Percentiles rank a stretch among this genome's conserved stretches.
Evolutionary conservation across 257 asterid genomes (phyloP).

Genomic region (Vinca minor): DNA sequence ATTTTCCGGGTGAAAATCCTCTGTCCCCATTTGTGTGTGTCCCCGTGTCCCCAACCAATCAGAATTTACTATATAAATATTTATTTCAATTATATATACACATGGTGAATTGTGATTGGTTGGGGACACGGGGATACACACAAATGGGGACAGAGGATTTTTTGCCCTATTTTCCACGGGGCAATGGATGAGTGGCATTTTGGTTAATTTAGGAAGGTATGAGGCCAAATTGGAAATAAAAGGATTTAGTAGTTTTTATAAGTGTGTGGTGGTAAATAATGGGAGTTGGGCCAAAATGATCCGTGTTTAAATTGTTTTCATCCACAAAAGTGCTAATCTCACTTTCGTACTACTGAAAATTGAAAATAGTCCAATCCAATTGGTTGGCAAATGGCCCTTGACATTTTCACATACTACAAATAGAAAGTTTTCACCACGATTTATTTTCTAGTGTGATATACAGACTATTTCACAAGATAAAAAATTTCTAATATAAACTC

Average conservation of each 20-base stretch:
- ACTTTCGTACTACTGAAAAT: constrained; percentile 4
- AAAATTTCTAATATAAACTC: too few species aligned
- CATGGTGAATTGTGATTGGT: too few species aligned
- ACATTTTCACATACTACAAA: neutral
- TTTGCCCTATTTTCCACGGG: neutral
- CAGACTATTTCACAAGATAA: too few species aligned
- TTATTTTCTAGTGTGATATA: too few species aligned
- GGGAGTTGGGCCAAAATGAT: constrained; percentile 24
- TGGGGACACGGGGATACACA: too few species aligned
- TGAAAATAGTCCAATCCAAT: neutral
- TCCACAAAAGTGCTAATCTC: constrained; percentile 40
- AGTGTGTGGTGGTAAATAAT: constrained; percentile 47
- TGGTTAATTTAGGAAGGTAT: constrained; percentile 17
- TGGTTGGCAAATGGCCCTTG: neutral
- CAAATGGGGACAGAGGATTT: too few species aligned
- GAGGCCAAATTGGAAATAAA: constrained; percentile 16
- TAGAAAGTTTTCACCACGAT: neutral
- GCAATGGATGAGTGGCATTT: constrained; percentile 2
- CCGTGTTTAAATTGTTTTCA: constrained; percentile 33
- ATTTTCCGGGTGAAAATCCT: too few species aligned
- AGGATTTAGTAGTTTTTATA: constrained; percentile 23
- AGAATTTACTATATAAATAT: too few species aligned
- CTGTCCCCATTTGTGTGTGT: too few species aligned
- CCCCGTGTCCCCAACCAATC: too few species aligned
- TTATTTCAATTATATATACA: too few species aligned